Evolutionary conservation across 1,284 basidiomycete genomes (phyloP).

Genomic region (Heterobasidion irregulare): DNA sequence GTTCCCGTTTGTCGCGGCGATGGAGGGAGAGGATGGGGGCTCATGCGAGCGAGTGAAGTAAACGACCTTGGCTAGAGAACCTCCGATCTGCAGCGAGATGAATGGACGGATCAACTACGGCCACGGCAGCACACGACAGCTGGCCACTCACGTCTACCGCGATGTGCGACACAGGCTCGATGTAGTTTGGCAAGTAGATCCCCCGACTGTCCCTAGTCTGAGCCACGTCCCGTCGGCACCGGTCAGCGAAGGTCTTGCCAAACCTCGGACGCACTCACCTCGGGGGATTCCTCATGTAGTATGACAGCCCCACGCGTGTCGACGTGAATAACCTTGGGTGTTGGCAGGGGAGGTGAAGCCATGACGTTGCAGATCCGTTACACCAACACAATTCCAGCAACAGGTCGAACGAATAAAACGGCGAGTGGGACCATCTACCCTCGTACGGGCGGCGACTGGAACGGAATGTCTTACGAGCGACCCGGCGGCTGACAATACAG

Average conservation of each 20-base stretch:
- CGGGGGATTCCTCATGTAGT: slow-evolving; percentile 85
- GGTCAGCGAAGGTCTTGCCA: background rate
- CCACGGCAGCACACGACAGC: no score
- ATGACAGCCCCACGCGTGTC: slow-evolving; percentile 86
- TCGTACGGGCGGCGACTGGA: slow-evolving; percentile 2
- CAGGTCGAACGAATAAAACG: background rate
- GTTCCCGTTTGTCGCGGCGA: slow-evolving; percentile 49
- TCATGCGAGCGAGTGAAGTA: slow-evolving; percentile 94
- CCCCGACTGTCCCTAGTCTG: slow-evolving; percentile 90
- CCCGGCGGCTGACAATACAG: background rate
- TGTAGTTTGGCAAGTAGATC: slow-evolving; percentile 93
- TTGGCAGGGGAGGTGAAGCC: slow-evolving; percentile 49
- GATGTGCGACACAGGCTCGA: slow-evolving; percentile 94
- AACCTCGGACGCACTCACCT: slow-evolving; percentile 42
- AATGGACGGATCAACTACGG: background rate
- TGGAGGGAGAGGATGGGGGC: slow-evolving; percentile 61
- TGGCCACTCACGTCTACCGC: slow-evolving; percentile 79
- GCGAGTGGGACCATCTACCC: slow-evolving; percentile 9
- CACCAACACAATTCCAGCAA: background rate
- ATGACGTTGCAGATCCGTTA: slow-evolving; percentile 11
- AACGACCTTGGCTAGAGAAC: slow-evolving; percentile 96
- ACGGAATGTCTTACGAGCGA: background rate
- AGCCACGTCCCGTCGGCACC: background rate
- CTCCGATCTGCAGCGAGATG: slow-evolving; percentile 67
- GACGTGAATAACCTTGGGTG: slow-evolving; percentile 73